phyloP scores from a whole-genome alignment of 345 rosid species.

The Sisymbrium altissimum region DNA sequence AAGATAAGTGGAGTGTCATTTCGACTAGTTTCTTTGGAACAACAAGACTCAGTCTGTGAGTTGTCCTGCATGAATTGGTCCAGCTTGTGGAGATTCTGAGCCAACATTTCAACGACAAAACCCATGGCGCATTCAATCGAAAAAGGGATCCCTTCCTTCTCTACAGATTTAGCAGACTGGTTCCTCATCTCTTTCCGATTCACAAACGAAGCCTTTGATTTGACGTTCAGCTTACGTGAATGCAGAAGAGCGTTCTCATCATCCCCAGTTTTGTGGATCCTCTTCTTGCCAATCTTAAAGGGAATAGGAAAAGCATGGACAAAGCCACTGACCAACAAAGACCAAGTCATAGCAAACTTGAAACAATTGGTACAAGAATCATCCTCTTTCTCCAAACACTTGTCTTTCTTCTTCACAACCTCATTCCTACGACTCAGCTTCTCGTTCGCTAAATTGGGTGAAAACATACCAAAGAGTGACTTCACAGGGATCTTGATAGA shows the following conservation, averaged over 20 bases:
- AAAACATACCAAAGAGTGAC: constrained; percentile 47
- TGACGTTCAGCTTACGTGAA: constrained; percentile 27
- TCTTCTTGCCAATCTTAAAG: constrained; percentile 49
- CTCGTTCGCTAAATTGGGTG: constrained; percentile 41
- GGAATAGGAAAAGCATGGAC: constrained; percentile 66
- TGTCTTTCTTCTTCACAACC: constrained; percentile 38
- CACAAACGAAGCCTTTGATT: constrained; percentile 32
- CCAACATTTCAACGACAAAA: constrained; percentile 51
- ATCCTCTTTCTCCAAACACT: constrained; percentile 40
- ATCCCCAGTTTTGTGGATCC: constrained; percentile 41
- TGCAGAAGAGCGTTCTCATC: constrained; percentile 37
- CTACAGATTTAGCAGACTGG: constrained; percentile 14
- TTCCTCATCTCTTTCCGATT: constrained; percentile 33
- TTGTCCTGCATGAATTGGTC: constrained; percentile 49
- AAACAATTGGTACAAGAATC: constrained; percentile 68
- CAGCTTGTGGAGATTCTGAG: constrained; percentile 61
- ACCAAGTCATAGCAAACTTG: constrained; percentile 71
- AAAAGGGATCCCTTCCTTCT: constrained; percentile 41
- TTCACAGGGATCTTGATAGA: constrained; percentile 57
- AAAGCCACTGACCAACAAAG: constrained; percentile 67
- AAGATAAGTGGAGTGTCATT: constrained; percentile 50
- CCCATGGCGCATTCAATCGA: constrained; percentile 54
- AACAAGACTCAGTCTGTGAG: constrained; percentile 28
- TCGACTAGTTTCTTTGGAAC: constrained; percentile 32
- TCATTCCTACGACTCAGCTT: constrained; percentile 29